Evolutionary conservation across 345 rosid genomes (phyloP), one percentile per base, ranked within the genome.

Genomic region (Geranium brycei): DNA sequence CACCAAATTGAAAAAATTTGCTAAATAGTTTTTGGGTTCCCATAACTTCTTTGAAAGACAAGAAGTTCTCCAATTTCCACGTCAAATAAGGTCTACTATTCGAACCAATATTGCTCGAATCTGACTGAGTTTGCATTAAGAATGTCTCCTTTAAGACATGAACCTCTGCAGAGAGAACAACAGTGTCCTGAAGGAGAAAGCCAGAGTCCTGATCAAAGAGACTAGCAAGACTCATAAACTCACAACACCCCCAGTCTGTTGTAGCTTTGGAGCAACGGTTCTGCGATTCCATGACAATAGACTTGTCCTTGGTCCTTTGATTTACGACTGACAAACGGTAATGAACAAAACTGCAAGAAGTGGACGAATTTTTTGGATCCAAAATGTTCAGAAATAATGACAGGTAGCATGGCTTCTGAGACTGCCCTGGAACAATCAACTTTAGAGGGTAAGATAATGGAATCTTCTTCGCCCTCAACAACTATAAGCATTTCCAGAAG

Each of bases 161-260:
- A 59, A 69, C 63, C 53, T 69, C 72, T n/a, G 68, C 68, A 17
- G 63, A 15, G 19, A 63, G 64, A 11, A 69, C 19, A 18, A 59
- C 67, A 58, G 67, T 63, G 11, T 57, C 72, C 59, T 59, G 72
- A 58, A 18, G 59, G 30, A 69, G 59, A 59, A 12, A 69, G 4
- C 72, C 72, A 58, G 63, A 69, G 17, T 63, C 67, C 19, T 47
- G 72, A 53, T 63, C 67, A 69, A 68, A 68, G 23, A 68, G 56
- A 58, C 58, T 62, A 18, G 71, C 31, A 13, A 68, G 71, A 16
- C 66, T 56, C 23, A 68, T 30, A 57, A 68, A 68, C 32, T 62
- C 71, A 56, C 31, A 16, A 66, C 71, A 68, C 3, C 71, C 71
- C 62, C 66, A 68, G 5, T 56, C 66, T n/a, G 18, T 56, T 18